Evolutionary conservation across 768 basidiomycete species (phyloP), one percentile per base, ranked within the genome.

Genomic region (Tubosaeta brunneosetosa): DNA sequence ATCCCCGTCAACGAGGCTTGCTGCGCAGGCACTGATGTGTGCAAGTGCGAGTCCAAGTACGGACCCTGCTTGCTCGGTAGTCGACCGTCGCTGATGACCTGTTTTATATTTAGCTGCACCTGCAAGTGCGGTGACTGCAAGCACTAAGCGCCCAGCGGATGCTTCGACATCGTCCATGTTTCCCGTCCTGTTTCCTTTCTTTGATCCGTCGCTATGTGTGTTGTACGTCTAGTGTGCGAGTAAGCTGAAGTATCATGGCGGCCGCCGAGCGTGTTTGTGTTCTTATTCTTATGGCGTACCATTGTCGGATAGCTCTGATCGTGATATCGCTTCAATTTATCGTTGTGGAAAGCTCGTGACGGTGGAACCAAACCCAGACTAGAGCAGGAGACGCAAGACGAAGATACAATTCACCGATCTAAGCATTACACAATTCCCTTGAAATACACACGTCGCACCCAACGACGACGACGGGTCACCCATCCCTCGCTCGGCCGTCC

Each of bases 391-490:
- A n/a, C n/a, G n/a, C n/a, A n/a, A n/a, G n/a, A n/a, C n/a, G n/a
- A n/a, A n/a, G n/a, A n/a, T n/a, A n/a, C n/a, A n/a, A n/a, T n/a
- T n/a, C n/a, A n/a, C n/a, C n/a, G n/a, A n/a, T n/a, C n/a, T n/a
- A n/a, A n/a, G n/a, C 5, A 27, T 44, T 27, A 44, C 0, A 6
- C 29, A 6, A 11, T 33, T 7, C 44, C 52, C 31, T 40, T 50
- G 50, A 58, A 61, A 56, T 61, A 90, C n/a, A 90, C 79, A 41
- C 88, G 72, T 50, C 87, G 71, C 10, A 79, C 70, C 89, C 90
- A 91, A 49, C 86, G 71, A 57, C 88, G 68, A 57, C 88, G 67
- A 43, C 88, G 70, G 16, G 88, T 90, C 56, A 88, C 38, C 72
- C 72, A 57, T 69, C 76, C 65, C 71, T 78, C 54, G 62, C 73